Percentiles rank a stretch among this genome's conserved stretches.
These are phyloP conservation scores for Arthrinium phaeospermum DNA, from an alignment of 2,329 filamentous ascomycete species.

Conservation along the genomic window DNA sequence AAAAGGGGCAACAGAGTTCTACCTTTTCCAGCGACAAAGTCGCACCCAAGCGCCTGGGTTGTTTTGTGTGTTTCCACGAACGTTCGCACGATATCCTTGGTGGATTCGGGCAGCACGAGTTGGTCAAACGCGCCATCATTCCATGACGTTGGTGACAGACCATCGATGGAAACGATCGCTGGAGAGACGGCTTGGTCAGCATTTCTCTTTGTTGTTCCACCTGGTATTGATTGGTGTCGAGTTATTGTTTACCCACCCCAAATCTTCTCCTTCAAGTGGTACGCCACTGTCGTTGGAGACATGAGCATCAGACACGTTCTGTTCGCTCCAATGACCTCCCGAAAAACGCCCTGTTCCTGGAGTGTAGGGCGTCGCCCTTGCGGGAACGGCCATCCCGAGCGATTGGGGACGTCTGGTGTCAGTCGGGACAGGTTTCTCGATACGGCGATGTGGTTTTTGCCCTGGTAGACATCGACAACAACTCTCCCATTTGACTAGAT, in stretches of 20 bases:
- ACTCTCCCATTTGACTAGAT: not conserved
- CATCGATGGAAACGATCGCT: not conserved
- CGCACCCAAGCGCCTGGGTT: not conserved
- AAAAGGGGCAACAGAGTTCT: not conserved
- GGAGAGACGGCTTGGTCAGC: not conserved
- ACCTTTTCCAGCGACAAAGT: not conserved
- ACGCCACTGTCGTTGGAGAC: not conserved
- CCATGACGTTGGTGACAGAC: not conserved
- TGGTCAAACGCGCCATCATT: not conserved
- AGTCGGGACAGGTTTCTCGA: not conserved
- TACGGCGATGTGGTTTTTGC: not conserved
- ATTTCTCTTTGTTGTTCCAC: not conserved
- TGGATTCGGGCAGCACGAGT: not conserved
- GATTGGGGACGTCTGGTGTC: not conserved
- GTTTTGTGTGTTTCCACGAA: not conserved
- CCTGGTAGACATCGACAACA: not conserved
- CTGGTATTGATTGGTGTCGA: not conserved
- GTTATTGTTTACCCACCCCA: not conserved
- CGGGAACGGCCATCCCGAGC: not conserved
- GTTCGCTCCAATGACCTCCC: not conserved
- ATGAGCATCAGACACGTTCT: not conserved
- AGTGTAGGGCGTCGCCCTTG: not conserved
- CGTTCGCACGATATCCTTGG: not conserved
- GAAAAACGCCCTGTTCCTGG: not conserved
- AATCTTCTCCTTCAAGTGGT: not conserved